Percentiles rank a stretch among this genome's conserved stretches.
Evolutionary conservation across 352 stramenopile genomes (phyloP).

Genomic region (Phytopythium delawarense): DNA sequence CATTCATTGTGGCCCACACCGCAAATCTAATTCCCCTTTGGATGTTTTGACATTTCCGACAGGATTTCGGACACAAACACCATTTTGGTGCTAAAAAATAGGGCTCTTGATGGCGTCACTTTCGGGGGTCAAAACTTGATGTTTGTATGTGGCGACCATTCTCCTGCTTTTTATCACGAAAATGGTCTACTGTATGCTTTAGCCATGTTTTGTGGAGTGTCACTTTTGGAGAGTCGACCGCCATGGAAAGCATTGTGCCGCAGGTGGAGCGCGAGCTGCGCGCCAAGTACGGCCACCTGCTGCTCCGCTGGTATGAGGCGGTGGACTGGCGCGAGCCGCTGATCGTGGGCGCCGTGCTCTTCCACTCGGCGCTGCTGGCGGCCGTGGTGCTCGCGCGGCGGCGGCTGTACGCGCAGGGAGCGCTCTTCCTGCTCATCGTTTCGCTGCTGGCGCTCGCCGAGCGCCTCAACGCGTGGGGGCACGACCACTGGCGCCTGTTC

Average conservation of each 20-base stretch:
- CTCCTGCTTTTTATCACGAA: no score
- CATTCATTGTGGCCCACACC: no score
- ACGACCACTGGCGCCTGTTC: constrained; percentile 52
- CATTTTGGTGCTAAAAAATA: no score
- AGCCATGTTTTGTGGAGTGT: no score
- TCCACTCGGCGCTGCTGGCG: constrained; percentile 52
- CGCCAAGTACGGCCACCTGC: constrained; percentile 65
- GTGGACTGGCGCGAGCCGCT: constrained; percentile 79
- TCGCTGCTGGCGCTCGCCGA: constrained; percentile 52
- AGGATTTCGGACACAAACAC: no score
- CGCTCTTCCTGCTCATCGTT: constrained; percentile 65
- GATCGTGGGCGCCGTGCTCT: constrained; percentile 47
- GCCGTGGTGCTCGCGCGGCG: constrained; percentile 56
- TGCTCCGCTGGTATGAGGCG: constrained; percentile 80
- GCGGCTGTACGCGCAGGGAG: constrained; percentile 47
- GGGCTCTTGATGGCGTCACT: no score
- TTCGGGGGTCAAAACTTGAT: no score
- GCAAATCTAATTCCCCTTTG: no score
- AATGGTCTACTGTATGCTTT: no score
- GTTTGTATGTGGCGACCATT: no score
- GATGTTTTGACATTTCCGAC: no score
- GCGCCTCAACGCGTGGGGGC: constrained; percentile 57
- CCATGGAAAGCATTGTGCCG: constrained; percentile 57
- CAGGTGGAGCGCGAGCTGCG: constrained; percentile 68
- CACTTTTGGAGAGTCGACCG: not conserved